Evolutionary conservation across 495 filamentous ascomycete genomes (phyloP).

Genomic region (Thermothielavioides terrestris): DNA sequence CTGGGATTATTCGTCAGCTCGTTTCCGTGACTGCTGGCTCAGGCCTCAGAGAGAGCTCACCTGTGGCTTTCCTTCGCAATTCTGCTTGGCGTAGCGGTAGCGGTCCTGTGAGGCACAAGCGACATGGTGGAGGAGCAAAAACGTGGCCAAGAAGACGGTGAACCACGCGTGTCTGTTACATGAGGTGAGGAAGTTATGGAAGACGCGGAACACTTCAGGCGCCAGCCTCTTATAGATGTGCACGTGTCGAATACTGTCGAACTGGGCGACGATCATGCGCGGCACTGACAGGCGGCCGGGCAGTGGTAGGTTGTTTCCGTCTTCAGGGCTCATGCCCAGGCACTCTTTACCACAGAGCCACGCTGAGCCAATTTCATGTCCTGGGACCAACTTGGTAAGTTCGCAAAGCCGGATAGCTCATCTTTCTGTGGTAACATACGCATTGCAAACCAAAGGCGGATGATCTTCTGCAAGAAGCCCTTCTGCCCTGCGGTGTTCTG

Average conservation of each 20-base stretch:
- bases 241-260: slow-evolving; percentile 35
- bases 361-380: slow-evolving; percentile 27
- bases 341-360: slow-evolving; percentile 27
- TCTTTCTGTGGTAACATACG: slow-evolving; percentile 29
- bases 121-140: slow-evolving; percentile 26
- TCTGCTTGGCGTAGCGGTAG: slow-evolving; percentile 9
- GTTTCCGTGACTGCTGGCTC: too few species aligned
- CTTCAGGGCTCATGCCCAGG: slow-evolving; percentile 24
- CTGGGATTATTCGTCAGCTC: slow-evolving; percentile 1
- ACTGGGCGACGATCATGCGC: slow-evolving; percentile 42
- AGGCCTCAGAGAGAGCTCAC: not conserved
- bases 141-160: slow-evolving; percentile 33
- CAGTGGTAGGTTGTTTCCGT: slow-evolving; percentile 14
- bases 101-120: slow-evolving; percentile 16
- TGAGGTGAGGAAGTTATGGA: slow-evolving; percentile 26
- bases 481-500: slow-evolving; percentile 4
- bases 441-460: slow-evolving; percentile 36
- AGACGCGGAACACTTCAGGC: slow-evolving; percentile 21
- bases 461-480: slow-evolving; percentile 23
- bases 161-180: slow-evolving; percentile 29
- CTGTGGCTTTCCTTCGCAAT: slow-evolving; percentile 1
- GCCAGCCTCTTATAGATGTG: slow-evolving; percentile 16
- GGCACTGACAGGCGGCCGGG: slow-evolving; percentile 25
- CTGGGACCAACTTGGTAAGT: slow-evolving; percentile 9
- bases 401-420: too few species aligned